Conservation (phyloP, 306 rosid species). For the Cicer bijugum region DNA sequence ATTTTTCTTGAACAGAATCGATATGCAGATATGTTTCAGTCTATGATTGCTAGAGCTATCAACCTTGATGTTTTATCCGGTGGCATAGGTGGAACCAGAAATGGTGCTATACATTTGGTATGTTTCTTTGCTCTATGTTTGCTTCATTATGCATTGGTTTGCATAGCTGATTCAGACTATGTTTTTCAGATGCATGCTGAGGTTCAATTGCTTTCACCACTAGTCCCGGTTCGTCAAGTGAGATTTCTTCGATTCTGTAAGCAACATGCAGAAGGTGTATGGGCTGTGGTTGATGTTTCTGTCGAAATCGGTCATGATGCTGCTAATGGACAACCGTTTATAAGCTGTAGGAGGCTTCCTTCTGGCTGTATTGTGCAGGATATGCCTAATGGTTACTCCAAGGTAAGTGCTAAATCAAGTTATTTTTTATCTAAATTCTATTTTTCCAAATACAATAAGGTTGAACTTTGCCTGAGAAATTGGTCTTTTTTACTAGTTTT, state of each 20-base stretch:
- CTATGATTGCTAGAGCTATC: conserved; percentile 70
- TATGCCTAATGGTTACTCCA: conserved; percentile 90
- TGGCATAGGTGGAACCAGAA: conserved; percentile 74
- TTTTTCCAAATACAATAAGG: conserved; percentile 27
- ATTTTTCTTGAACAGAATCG: conserved; percentile 61
- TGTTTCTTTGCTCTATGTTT: conserved; percentile 36
- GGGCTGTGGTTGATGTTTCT: conserved; percentile 95
- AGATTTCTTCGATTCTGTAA: conserved; percentile 85
- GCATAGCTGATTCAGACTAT: conserved; percentile 26
- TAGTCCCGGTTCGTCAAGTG: conserved; percentile 74
- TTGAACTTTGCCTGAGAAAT: conserved; percentile 31
- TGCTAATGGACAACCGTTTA: conserved; percentile 50
- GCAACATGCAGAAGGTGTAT: conserved; percentile 85
- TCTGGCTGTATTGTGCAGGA: conserved; percentile 91
- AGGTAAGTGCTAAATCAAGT: conserved; percentile 52
- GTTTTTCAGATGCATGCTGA: conserved; percentile 76
- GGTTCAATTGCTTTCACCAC: conserved; percentile 81
- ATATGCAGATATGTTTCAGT: conserved; percentile 83
- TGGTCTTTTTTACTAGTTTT: conserved; percentile 36
- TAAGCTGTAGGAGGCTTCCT: conserved; percentile 80
- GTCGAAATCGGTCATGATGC: conserved; percentile 63
- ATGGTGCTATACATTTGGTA: conserved; percentile 83
- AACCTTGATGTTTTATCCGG: conserved; percentile 65
- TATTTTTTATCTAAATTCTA: conserved; percentile 12
- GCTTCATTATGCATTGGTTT: conserved; percentile 10